These are phyloP conservation scores for Stachybotrys echinatus DNA, from an alignment of 2,329 filamentous ascomycete species.

Conservation along the genomic window DNA sequence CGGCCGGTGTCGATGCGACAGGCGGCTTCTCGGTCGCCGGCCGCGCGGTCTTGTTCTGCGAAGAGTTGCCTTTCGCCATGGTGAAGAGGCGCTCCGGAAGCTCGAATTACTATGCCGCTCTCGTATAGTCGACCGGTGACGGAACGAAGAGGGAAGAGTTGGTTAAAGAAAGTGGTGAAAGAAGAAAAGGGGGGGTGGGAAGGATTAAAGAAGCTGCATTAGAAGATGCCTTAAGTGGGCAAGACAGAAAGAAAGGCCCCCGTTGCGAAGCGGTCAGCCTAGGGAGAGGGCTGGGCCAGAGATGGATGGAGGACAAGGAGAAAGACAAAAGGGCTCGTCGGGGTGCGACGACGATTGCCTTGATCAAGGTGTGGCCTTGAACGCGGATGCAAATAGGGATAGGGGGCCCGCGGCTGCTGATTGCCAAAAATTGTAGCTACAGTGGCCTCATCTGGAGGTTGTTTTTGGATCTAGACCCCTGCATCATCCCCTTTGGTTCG, in stretches of 20 bases:
- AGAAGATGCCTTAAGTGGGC: slow-evolving; percentile 3
- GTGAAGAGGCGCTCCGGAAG: neutral
- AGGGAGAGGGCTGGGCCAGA: slow-evolving; percentile 8
- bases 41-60: slow-evolving; percentile 26
- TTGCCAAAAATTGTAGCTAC: slow-evolving; percentile 29
- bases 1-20: slow-evolving; percentile 4
- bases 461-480: neutral
- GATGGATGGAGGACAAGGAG: slow-evolving; percentile 10
- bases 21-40: slow-evolving; percentile 12
- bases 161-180: slow-evolving; percentile 14
- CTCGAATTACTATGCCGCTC: neutral
- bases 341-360: slow-evolving; percentile 4
- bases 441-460: slow-evolving; percentile 27
- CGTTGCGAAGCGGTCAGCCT: slow-evolving; percentile 2
- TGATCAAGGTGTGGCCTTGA: neutral
- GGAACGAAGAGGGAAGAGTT: slow-evolving; percentile 10
- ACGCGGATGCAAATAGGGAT: slow-evolving; percentile 8
- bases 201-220: slow-evolving; percentile 7
- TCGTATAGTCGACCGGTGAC: slow-evolving; percentile 2
- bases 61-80: slow-evolving; percentile 27
- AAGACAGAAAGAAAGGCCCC: slow-evolving; percentile 1
- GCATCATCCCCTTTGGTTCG: neutral
- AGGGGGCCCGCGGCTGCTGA: slow-evolving; percentile 8
- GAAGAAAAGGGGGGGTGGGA: slow-evolving; percentile 8
- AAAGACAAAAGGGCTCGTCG: slow-evolving; percentile 13